phyloP scores from a whole-genome alignment of 441 rosid genomes.

The Populus hybrid region DNA sequence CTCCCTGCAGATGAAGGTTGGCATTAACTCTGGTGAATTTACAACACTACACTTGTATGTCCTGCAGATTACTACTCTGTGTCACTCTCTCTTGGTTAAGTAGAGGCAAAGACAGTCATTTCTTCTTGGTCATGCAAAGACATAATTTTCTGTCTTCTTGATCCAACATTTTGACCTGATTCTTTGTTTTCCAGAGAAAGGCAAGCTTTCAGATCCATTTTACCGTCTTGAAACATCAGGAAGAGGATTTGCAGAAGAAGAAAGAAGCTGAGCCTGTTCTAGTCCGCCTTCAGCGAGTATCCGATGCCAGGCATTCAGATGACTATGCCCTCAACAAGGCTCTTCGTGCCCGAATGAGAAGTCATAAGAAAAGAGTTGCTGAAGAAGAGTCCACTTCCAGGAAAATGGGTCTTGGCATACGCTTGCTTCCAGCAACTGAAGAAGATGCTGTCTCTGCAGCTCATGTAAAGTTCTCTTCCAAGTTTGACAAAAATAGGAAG shows the following conservation, averaged over 20 bases:
- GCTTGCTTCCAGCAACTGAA: conserved; percentile 60
- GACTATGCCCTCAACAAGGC: conserved; percentile 79
- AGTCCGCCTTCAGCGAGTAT: conserved; percentile 74
- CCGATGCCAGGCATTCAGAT: conserved; percentile 79
- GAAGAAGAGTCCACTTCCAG: conserved; percentile 75
- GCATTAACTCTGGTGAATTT: conserved; percentile 4
- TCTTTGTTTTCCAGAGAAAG: conserved; percentile 51
- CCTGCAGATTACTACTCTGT: neutral
- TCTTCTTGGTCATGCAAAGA: neutral
- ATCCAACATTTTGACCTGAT: conserved; percentile 1
- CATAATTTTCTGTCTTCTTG: neutral
- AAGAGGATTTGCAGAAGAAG: conserved; percentile 86
- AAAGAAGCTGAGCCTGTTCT: conserved; percentile 88
- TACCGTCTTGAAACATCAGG: conserved; percentile 93
- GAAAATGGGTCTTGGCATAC: conserved; percentile 71
- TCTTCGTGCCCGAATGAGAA: conserved; percentile 72
- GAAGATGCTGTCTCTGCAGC: conserved; percentile 65
- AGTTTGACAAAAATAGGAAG: conserved; percentile 68
- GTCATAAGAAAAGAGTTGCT: conserved; percentile 71
- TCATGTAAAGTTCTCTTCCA: conserved; percentile 53
- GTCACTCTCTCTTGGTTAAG: neutral
- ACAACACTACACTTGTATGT: neutral
- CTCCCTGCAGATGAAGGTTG: conserved; percentile 94
- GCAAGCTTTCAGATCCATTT: conserved; percentile 91
- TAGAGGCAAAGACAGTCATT: neutral